Conservation (phyloP, 176 grass and related monocot species). For the Cocos nucifera region DNA sequence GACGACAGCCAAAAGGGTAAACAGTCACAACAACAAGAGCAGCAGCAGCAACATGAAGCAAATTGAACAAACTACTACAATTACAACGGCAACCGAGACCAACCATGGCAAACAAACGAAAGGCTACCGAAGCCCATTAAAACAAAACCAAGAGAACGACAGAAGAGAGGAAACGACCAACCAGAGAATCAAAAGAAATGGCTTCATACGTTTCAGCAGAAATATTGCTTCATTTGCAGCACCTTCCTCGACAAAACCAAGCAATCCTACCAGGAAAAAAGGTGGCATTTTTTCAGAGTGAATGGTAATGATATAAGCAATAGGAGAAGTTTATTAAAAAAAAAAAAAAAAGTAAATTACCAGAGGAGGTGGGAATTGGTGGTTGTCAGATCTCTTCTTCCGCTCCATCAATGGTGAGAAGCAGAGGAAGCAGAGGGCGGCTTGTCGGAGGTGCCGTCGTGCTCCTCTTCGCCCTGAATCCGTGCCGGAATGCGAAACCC, state of each 20-base stretch:
- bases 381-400: conserved; percentile 32
- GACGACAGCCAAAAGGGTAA: conserved; percentile 11
- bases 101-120: conserved; percentile 26
- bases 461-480: conserved; percentile 94
- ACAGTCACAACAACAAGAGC: conserved; percentile 11
- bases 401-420: conserved; percentile 69
- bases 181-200: conserved; percentile 21
- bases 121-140: conserved; percentile 16
- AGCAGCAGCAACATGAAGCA: conserved; percentile 24
- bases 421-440: conserved; percentile 43
- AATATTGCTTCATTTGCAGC: background rate
- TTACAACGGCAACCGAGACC: conserved; percentile 31
- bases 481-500: conserved; percentile 69
- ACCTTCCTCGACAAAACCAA: conserved; percentile 9
- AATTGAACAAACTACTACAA: conserved; percentile 12
- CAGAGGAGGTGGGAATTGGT: background rate
- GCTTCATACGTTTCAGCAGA: background rate
- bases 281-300: conserved; percentile 4
- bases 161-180: conserved; percentile 31
- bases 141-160: conserved; percentile 44
- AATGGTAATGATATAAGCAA: background rate
- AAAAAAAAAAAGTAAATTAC: background rate
- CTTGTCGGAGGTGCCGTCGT: conserved; percentile 59
- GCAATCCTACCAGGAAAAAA: conserved; percentile 17
- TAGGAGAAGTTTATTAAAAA: too few relatives aligned